Percentiles rank a stretch among this genome's conserved stretches.
These are phyloP conservation scores for Straminergon stramineum DNA, from an alignment of 225 moss, liverwort and hornwort genomes.

Conservation along the genomic window DNA sequence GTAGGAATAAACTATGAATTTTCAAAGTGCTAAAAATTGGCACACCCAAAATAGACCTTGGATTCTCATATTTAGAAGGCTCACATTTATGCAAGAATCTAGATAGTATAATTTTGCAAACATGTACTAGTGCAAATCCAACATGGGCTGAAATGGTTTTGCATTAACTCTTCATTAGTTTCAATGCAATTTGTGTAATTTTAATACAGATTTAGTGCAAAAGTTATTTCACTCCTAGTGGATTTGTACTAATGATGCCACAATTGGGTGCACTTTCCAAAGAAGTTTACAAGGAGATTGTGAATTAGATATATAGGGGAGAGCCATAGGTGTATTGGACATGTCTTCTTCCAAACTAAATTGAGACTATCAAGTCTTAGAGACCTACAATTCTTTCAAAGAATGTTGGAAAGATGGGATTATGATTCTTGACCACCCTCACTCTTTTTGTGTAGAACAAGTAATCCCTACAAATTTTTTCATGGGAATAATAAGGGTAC, in stretches of 20 bases:
- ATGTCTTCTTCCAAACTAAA: not conserved
- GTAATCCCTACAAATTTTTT: not conserved
- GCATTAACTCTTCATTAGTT: not conserved
- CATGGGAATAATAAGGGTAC: too few species aligned
- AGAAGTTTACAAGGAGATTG: not conserved
- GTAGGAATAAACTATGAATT: not conserved
- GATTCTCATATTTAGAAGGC: rapidly evolving
- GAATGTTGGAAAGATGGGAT: not conserved
- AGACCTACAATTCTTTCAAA: not conserved
- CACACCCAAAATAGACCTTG: too few species aligned
- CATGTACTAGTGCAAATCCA: rapidly evolving
- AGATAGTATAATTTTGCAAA: not conserved
- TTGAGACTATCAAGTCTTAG: not conserved
- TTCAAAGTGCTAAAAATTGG: not conserved
- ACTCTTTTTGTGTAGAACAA: not conserved
- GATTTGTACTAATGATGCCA: not conserved
- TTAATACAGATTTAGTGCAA: not conserved
- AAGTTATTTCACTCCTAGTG: not conserved
- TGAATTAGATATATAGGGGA: not conserved
- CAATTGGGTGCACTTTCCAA: not conserved
- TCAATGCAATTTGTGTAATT: not conserved
- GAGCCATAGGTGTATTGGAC: not conserved
- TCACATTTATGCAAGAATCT: not conserved
- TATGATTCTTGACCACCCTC: not conserved
- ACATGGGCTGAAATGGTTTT: not conserved